Conservation (phyloP, 2,329 filamentous ascomycete species). For the Arthrobotrys entomopaga region DNA sequence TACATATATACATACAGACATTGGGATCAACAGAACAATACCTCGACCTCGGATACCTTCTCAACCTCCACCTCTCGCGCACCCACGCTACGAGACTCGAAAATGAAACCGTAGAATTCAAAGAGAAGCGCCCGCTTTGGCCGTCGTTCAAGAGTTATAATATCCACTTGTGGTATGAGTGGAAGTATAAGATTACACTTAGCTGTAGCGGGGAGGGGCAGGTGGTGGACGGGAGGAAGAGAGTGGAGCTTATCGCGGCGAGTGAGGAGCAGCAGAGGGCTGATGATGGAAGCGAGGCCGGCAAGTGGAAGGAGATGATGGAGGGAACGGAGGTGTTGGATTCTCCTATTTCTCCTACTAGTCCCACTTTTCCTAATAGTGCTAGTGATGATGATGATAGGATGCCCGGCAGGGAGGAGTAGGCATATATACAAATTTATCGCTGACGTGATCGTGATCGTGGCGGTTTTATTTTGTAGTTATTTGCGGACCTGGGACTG, state of each 20-base stretch:
- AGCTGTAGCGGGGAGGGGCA: constrained; percentile 33
- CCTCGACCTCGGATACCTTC: constrained; percentile 42
- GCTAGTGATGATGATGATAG: too few relatives aligned
- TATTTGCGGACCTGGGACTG: too few relatives aligned
- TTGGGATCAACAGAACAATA: constrained; percentile 17
- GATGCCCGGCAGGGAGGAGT: too few relatives aligned
- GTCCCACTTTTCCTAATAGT: too few relatives aligned
- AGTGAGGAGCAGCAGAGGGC: constrained; percentile 45
- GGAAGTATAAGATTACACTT: constrained; percentile 47
- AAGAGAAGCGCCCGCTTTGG: constrained; percentile 39
- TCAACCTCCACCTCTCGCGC: constrained; percentile 44
- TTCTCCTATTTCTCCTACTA: too few relatives aligned
- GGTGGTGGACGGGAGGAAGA: constrained; percentile 32
- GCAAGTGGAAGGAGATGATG: constrained; percentile 43
- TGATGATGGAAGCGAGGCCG: constrained; percentile 25
- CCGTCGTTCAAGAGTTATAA: constrained; percentile 50
- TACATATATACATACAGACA: constrained; percentile 1
- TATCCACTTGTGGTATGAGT: constrained; percentile 41
- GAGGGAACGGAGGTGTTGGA: constrained; percentile 27
- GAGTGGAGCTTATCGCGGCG: constrained; percentile 36
- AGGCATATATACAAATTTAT: too few relatives aligned
- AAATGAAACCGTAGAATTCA: constrained; percentile 26
- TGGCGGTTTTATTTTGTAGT: too few relatives aligned
- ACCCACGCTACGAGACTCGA: constrained; percentile 42
- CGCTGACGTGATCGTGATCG: too few relatives aligned